A percentile compares a stretch with the other conserved stretches of the same genome.
phyloP scores from a whole-genome alignment of 1,284 basidiomycete species.

The Ustilago tritici region DNA sequence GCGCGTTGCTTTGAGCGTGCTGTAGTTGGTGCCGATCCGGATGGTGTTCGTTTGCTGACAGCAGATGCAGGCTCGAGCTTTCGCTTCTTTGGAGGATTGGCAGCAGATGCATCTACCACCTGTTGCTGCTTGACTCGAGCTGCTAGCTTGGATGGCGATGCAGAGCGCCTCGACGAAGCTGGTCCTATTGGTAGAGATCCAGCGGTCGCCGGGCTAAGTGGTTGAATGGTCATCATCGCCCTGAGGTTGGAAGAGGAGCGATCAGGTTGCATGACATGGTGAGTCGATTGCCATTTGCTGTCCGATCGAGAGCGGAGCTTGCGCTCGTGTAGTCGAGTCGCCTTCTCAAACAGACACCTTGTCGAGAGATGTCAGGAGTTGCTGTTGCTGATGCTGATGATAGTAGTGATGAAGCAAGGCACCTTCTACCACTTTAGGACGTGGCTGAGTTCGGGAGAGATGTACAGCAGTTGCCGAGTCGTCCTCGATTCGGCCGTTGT shows the following conservation, averaged over 20 bases:
- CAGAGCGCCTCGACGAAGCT: constrained; percentile 21
- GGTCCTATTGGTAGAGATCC: constrained; percentile 12
- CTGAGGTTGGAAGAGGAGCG: constrained; percentile 26
- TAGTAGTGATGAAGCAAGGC: background rate
- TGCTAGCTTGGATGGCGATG: constrained; percentile 30
- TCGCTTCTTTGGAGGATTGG: constrained; percentile 40
- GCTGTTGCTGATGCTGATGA: background rate
- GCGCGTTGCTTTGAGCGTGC: constrained; percentile 18
- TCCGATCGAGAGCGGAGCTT: background rate
- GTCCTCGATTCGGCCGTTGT: background rate
- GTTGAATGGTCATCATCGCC: constrained; percentile 50
- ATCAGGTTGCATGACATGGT: constrained; percentile 43
- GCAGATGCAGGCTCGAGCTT: constrained; percentile 23
- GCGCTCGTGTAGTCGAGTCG: background rate
- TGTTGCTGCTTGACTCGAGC: constrained; percentile 10
- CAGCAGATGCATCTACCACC: constrained; percentile 3
- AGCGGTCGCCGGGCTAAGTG: constrained; percentile 24
- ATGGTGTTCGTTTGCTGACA: constrained; percentile 11
- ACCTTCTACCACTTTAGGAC: background rate
- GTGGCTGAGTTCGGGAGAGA: background rate
- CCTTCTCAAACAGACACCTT: background rate
- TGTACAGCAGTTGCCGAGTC: background rate
- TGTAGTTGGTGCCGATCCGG: background rate
- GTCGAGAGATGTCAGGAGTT: background rate
- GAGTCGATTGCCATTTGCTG: constrained; percentile 19